phyloP scores from a whole-genome alignment of 495 filamentous ascomycete genomes.

The Bathelium albidoporum region DNA sequence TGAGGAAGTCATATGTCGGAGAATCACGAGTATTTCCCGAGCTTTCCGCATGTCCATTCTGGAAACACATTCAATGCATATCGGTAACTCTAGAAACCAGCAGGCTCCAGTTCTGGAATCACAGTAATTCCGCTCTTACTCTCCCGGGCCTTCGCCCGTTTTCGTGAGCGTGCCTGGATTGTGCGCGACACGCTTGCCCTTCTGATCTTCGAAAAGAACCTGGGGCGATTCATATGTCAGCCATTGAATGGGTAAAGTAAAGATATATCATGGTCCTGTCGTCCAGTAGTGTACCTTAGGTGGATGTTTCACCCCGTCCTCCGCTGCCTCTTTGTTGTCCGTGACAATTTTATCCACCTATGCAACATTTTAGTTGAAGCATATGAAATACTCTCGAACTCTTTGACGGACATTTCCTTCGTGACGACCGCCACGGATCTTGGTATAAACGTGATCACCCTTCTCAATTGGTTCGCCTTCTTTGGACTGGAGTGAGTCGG shows the following conservation, averaged over 20 bases:
- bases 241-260: too few species aligned
- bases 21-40: too few species aligned
- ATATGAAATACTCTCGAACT: neutral
- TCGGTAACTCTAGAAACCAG: too few species aligned
- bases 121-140: too few species aligned
- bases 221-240: too few species aligned
- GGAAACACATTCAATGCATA: too few species aligned
- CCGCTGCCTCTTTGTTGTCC: slow-evolving; percentile 27
- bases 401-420: slow-evolving; percentile 8
- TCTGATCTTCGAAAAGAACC: slow-evolving; percentile 16
- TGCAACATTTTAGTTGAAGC: neutral
- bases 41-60: too few species aligned
- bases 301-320: slow-evolving; percentile 34
- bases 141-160: neutral
- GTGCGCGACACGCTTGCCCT: slow-evolving; percentile 13
- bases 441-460: slow-evolving; percentile 14
- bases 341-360: slow-evolving; percentile 32
- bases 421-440: slow-evolving; percentile 10
- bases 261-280: too few species aligned
- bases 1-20: too few species aligned
- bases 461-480: slow-evolving; percentile 16
- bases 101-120: too few species aligned
- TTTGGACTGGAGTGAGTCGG: slow-evolving; percentile 11
- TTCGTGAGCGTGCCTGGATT: slow-evolving; percentile 12
- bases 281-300: slow-evolving; percentile 36